phyloP scores from a whole-genome alignment of 164 flowering plant genomes.

The Litsea cubeba region DNA sequence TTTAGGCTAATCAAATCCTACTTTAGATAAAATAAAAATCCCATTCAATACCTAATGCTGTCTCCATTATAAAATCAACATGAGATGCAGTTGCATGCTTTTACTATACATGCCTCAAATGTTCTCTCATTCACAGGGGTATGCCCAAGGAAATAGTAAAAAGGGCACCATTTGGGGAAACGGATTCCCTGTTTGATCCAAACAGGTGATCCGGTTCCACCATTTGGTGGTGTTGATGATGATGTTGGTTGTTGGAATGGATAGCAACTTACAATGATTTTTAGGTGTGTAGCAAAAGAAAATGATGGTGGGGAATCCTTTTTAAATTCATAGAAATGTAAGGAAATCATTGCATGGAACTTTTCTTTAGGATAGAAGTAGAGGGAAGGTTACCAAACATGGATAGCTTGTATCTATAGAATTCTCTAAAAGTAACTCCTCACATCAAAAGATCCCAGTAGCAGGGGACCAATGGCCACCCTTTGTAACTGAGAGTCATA shows the following conservation, averaged over 20 bases:
- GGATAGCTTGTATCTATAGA: background rate
- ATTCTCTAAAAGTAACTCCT: background rate
- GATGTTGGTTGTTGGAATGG: conserved; percentile 3
- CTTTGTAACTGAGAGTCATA: background rate
- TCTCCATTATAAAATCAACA: background rate
- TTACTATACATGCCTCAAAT: background rate
- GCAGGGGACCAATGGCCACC: too few species aligned
- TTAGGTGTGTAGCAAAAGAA: background rate
- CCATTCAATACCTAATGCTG: background rate
- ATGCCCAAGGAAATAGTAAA: background rate
- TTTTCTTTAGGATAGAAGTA: background rate
- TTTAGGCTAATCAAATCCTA: background rate
- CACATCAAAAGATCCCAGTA: background rate
- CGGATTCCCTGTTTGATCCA: too few species aligned
- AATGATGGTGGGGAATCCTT: background rate
- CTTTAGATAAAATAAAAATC: background rate
- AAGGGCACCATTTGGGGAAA: background rate
- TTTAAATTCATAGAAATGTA: background rate
- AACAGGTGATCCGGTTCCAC: too few species aligned
- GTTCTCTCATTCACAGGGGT: too few species aligned
- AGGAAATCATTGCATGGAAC: background rate
- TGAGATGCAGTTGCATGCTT: background rate
- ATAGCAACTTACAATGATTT: background rate
- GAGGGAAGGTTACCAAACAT: background rate
- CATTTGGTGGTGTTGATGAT: background rate